These are phyloP conservation scores for Furcasterigmium furcatum DNA, from an alignment of 2,329 filamentous ascomycete genomes.

Conservation along the genomic window DNA sequence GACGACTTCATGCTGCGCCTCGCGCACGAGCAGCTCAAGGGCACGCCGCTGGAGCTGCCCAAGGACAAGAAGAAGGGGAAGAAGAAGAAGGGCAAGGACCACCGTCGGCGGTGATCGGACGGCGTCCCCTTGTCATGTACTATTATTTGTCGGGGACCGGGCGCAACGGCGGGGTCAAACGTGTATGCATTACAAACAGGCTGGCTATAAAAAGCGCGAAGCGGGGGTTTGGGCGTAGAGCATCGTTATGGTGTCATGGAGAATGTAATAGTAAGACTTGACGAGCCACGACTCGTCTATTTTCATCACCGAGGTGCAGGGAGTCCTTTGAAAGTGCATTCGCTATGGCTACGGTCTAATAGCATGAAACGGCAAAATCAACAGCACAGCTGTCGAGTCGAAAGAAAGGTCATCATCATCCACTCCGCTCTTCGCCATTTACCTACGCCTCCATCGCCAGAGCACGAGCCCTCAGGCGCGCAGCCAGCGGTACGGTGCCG, in stretches of 20 bases:
- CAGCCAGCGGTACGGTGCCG: background rate
- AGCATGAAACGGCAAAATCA: too few relatives aligned
- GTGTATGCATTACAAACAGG: too few relatives aligned
- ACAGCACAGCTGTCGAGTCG: background rate
- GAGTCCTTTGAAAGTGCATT: too few relatives aligned
- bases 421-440: too few relatives aligned
- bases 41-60: slow-evolving; percentile 58
- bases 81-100: slow-evolving; percentile 56
- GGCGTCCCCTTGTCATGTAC: too few relatives aligned
- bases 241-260: too few relatives aligned
- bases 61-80: slow-evolving; percentile 63
- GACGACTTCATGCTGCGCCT: slow-evolving; percentile 73
- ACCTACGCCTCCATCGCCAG: background rate
- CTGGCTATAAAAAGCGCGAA: background rate
- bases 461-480: background rate
- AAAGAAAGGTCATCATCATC: background rate
- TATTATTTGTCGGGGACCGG: too few relatives aligned
- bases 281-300: too few relatives aligned
- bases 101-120: slow-evolving; percentile 42
- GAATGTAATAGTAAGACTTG: too few relatives aligned
- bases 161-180: too few relatives aligned
- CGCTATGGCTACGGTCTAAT: too few relatives aligned
- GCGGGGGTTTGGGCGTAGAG: background rate
- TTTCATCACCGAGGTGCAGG: too few relatives aligned
- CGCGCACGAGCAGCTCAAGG: slow-evolving; percentile 61